Percentiles rank a stretch among this genome's conserved stretches.
Evolutionary conservation across 768 basidiomycete genomes (phyloP).

Genomic region (Termitomyces eurrhizus): DNA sequence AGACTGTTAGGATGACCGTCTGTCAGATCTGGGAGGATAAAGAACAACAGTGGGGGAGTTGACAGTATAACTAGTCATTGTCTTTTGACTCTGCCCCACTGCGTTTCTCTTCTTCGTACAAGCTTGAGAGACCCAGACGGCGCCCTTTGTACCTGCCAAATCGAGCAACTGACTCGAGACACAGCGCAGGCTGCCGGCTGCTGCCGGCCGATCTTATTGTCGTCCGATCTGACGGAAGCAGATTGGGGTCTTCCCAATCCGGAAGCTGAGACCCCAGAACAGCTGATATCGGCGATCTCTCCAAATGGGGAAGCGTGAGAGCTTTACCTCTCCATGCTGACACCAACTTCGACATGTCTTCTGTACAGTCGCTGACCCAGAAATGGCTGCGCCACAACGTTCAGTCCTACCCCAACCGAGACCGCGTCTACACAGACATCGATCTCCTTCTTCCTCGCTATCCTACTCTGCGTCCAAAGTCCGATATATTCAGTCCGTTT

Average conservation of each 20-base stretch:
- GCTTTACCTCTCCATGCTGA: constrained; percentile 2
- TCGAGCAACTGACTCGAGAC: constrained; percentile 10
- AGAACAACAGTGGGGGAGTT: not conserved
- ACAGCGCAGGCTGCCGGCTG: constrained; percentile 10
- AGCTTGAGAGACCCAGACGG: constrained; percentile 1
- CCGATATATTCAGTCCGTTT: constrained; percentile 72
- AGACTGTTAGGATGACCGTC: constrained; percentile 26
- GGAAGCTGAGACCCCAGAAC: constrained; percentile 21
- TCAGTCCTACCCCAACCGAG: constrained; percentile 48
- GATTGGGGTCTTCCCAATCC: constrained; percentile 13
- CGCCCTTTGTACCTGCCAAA: constrained; percentile 29
- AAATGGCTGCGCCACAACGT: constrained; percentile 69
- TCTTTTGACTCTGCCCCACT: not conserved
- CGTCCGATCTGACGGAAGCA: constrained; percentile 19
- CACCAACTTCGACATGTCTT: constrained; percentile 14
- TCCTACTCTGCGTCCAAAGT: constrained; percentile 66
- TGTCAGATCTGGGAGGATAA: constrained; percentile 20
- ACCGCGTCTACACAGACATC: constrained; percentile 61
- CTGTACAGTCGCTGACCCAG: constrained; percentile 35
- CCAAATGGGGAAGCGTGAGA: constrained; percentile 15
- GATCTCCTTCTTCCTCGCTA: constrained; percentile 53
- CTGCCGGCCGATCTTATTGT: constrained; percentile 18
- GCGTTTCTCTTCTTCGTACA: not conserved
- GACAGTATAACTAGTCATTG: not conserved
- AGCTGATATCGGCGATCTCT: constrained; percentile 7